Evolutionary conservation across 257 asterid genomes (phyloP), one percentile per base, ranked within the genome.

Genomic region (Nyctanthes arbortristis): DNA sequence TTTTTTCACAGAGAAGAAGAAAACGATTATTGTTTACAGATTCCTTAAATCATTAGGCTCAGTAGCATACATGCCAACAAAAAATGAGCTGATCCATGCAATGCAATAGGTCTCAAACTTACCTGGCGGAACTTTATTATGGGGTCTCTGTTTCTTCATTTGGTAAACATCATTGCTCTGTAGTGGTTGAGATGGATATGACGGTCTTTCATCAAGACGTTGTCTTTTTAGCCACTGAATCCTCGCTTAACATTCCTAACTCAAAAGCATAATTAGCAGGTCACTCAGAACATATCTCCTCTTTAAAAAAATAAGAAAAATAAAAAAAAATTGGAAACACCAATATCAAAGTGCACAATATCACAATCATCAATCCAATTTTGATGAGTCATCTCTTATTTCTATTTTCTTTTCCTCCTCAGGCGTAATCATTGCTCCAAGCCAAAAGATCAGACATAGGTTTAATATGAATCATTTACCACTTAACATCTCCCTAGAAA

Each of bases 231-330:
- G 67, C 40, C 84, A 82, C 66, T 80, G 96, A 70, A 74, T 88
- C 83, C 98, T 88, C 71, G 88, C 96, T 67, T 94, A 97, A 43
- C 97, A 96, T 82, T 92, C 99, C 99, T 94, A 78, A 66, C 39
- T 49, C 65, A 81, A 79, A 43, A 61, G 59, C 66, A 72, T 22
- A 71, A 57, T 37, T 52, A 56, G 47, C 37, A 73, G n/a, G 57
- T 59, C n/a, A n/a, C n/a, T n/a, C 24, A 39, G 72, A 37, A 40
- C 28, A 69, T 34, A 14, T 30, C 47, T 27, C 65, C n/a, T n/a
- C n/a, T n/a, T n/a, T n/a, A n/a, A n/a, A n/a, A n/a, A n/a, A n/a
- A n/a, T n/a, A n/a, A n/a, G n/a, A n/a, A n/a, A n/a, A 35, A 18
- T 10, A 3, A 27, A 20, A 4, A 71, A 7, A 11, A 24, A 49